Percentiles rank a stretch among this genome's conserved stretches.
Conservation (phyloP, 352 stramenopile genomes). For the Globisporangium canariense region DNA sequence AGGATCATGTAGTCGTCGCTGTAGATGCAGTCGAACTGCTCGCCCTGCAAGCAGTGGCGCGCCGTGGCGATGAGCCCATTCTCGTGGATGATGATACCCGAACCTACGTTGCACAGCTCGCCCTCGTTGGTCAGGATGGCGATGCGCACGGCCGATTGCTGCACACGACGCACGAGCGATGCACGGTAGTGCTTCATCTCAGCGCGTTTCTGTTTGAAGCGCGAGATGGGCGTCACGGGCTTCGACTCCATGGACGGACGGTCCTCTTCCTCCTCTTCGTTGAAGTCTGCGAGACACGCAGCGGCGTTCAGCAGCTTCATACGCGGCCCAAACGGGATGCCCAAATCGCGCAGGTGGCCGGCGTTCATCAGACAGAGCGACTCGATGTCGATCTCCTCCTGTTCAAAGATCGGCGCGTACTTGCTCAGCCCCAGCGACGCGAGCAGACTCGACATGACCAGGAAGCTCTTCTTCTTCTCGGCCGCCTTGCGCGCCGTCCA, state of each 20-base stretch:
- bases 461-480: conserved; percentile 88
- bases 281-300: conserved; percentile 78
- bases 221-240: conserved; percentile 68
- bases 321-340: conserved; percentile 78
- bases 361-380: conserved; percentile 86
- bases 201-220: conserved; percentile 74
- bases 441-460: conserved; percentile 81
- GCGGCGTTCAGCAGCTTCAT: conserved; percentile 86
- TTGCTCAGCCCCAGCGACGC: conserved; percentile 77
- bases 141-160: conserved; percentile 83
- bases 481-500: conserved; percentile 78
- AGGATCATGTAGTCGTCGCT: conserved; percentile 88
- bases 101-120: conserved; percentile 83
- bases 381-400: conserved; percentile 88
- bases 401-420: conserved; percentile 82
- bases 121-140: conserved; percentile 84
- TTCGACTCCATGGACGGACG: conserved; percentile 58
- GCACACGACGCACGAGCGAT: conserved; percentile 79
- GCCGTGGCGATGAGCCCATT: conserved; percentile 75
- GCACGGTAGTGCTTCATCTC: conserved; percentile 87
- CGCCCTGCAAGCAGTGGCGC: conserved; percentile 73
- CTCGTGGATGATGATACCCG: conserved; percentile 85
- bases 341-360: conserved; percentile 74
- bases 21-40: conserved; percentile 87
- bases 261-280: conserved; percentile 75